A percentile compares a stretch with the other conserved stretches of the same genome.
Conservation (phyloP, 139 green algal genomes). For the Coelastrella sp. region DNA sequence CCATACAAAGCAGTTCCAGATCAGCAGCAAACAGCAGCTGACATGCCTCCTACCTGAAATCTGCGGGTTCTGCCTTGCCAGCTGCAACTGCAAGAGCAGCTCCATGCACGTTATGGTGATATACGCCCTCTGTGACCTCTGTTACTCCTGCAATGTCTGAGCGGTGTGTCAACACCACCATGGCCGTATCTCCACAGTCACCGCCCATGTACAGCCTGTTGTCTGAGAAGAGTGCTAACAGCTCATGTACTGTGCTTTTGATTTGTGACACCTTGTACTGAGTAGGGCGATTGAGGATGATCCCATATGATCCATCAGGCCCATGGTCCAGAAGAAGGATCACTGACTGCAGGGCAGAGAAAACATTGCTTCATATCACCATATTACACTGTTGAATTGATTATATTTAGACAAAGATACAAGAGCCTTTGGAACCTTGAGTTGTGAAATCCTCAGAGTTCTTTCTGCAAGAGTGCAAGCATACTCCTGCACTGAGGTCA, state of each 20-base stretch:
- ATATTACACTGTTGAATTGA: too few relatives aligned
- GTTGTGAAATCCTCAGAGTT: too few relatives aligned
- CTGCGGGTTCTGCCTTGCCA: conserved; percentile 19
- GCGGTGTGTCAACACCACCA: conserved; percentile 43
- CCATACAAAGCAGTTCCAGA: background rate
- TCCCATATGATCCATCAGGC: conserved; percentile 36
- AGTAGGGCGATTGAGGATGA: conserved; percentile 46
- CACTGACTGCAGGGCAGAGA: conserved; percentile 12
- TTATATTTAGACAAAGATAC: too few relatives aligned
- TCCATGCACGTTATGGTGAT: conserved; percentile 39
- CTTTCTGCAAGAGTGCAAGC: too few relatives aligned
- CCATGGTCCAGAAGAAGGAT: conserved; percentile 51
- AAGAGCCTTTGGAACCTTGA: too few relatives aligned
- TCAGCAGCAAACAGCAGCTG: background rate
- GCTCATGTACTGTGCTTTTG: conserved; percentile 9
- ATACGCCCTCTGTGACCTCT: conserved; percentile 34
- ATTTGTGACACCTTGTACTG: conserved; percentile 45
- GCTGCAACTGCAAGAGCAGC: background rate
- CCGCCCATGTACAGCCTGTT: conserved; percentile 47
- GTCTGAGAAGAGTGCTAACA: conserved; percentile 37
- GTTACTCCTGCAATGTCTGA: conserved; percentile 24
- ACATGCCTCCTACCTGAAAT: background rate
- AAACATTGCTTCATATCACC: too few relatives aligned
- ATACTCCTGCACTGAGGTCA: too few relatives aligned
- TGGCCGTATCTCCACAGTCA: conserved; percentile 38